Evolutionary conservation across 306 rosid species (phyloP).

Genomic region (Vachellia collinsii): DNA sequence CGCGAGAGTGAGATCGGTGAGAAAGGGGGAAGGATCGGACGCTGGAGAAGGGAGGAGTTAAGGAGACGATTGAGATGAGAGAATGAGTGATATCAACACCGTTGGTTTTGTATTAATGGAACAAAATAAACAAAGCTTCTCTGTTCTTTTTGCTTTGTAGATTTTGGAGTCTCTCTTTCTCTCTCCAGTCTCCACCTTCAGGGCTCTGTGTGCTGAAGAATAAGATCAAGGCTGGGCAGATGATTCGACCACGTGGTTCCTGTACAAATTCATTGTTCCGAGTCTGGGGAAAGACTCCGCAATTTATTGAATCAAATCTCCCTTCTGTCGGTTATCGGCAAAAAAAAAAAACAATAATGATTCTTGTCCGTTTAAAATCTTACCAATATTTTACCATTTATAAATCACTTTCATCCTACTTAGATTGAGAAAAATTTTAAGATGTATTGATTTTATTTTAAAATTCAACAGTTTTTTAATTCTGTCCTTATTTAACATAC

Average conservation of each 20-base stretch:
- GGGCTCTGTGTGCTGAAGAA: background rate
- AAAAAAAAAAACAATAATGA: too few relatives aligned
- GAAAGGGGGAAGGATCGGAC: constrained; percentile 79
- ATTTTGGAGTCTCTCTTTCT: background rate
- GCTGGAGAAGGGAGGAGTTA: constrained; percentile 89
- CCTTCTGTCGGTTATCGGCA: background rate
- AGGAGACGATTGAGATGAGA: constrained; percentile 88
- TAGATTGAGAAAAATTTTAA: too few relatives aligned
- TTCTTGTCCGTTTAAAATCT: too few relatives aligned
- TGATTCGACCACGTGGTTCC: constrained; percentile 27
- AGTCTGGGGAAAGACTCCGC: background rate
- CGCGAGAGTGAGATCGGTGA: constrained; percentile 74
- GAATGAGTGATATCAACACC: constrained; percentile 77
- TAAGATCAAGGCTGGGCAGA: background rate
- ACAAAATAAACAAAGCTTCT: background rate
- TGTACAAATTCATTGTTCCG: background rate
- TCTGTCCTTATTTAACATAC: too few relatives aligned
- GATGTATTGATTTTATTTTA: too few relatives aligned
- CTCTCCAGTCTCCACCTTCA: background rate
- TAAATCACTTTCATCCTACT: too few relatives aligned
- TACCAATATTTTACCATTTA: too few relatives aligned
- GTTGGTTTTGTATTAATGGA: constrained; percentile 66
- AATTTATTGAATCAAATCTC: background rate
- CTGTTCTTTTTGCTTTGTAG: background rate
- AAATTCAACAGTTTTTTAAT: too few relatives aligned